Conservation (phyloP, 2,329 filamentous ascomycete genomes). For the Colletotrichum spaethianum region DNA sequence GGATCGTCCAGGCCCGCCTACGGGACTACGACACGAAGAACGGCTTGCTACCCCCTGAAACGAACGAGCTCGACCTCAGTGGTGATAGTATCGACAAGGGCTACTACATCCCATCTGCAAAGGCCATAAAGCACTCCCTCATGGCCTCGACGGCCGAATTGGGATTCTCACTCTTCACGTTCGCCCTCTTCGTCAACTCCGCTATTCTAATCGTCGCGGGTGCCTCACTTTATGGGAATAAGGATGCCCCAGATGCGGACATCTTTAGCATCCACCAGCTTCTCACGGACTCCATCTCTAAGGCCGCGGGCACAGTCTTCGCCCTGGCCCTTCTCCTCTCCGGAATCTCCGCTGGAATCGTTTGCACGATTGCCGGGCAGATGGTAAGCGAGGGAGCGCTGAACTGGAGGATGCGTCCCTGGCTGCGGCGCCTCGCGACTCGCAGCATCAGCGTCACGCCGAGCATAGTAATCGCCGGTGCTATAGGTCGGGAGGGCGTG, state of each 20-base stretch:
- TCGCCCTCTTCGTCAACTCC: conserved; percentile 88
- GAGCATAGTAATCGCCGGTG: conserved; percentile 85
- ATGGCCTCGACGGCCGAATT: conserved; percentile 82
- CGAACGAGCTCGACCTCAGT: conserved; percentile 43
- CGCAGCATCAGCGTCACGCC: conserved; percentile 86
- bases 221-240: conserved; percentile 77
- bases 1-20: conserved; percentile 77
- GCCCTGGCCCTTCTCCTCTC: conserved; percentile 85
- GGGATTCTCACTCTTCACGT: conserved; percentile 81
- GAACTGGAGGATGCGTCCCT: conserved; percentile 80
- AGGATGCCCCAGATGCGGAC: conserved; percentile 76
- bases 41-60: conserved; percentile 62
- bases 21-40: conserved; percentile 73
- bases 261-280: conserved; percentile 88
- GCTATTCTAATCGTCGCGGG: conserved; percentile 88
- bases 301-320: conserved; percentile 86
- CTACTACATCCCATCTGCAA: conserved; percentile 79
- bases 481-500: conserved; percentile 80
- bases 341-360: conserved; percentile 85
- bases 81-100: conserved; percentile 57
- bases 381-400: conserved; percentile 90
- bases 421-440: conserved; percentile 84
- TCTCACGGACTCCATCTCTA: conserved; percentile 77
- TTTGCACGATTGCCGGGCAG: conserved; percentile 91
- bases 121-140: conserved; percentile 81